These are phyloP conservation scores for Arthromyces matolae DNA, from an alignment of 768 basidiomycete genomes.

Conservation along the genomic window DNA sequence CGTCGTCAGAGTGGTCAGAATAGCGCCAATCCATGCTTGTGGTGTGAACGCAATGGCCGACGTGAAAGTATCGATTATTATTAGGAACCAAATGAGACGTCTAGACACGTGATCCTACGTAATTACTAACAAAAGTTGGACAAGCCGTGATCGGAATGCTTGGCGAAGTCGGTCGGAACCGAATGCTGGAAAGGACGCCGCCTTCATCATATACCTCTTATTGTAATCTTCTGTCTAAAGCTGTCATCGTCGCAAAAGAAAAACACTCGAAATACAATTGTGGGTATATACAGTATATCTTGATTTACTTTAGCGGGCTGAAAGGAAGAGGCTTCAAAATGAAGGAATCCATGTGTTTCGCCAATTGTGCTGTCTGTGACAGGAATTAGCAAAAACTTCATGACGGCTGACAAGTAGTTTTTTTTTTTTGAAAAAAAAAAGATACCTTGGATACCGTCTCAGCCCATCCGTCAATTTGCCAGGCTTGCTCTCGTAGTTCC, in stretches of 20 bases:
- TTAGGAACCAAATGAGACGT: slow-evolving; percentile 9
- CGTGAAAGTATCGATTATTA: slow-evolving; percentile 16
- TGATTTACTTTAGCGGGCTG: slow-evolving; percentile 73
- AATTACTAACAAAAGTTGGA: slow-evolving; percentile 8
- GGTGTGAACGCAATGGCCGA: slow-evolving; percentile 14
- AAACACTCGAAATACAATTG: slow-evolving; percentile 4
- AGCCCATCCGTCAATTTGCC: slow-evolving; percentile 94
- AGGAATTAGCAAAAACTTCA: slow-evolving; percentile 10
- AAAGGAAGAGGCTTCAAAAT: slow-evolving; percentile 78
- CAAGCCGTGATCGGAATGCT: slow-evolving; percentile 6
- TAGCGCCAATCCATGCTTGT: slow-evolving; percentile 52
- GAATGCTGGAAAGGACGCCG: too few relatives aligned
- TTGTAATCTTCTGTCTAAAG: not conserved
- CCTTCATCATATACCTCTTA: too few relatives aligned
- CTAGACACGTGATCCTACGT: slow-evolving; percentile 27
- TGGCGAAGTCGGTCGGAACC: not conserved
- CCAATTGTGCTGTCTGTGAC: slow-evolving; percentile 82
- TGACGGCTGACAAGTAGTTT: slow-evolving; percentile 5
- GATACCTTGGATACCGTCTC: slow-evolving; percentile 88
- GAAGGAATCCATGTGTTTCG: slow-evolving; percentile 82
- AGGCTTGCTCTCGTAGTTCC: slow-evolving; percentile 82
- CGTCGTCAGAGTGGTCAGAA: slow-evolving; percentile 61
- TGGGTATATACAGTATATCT: slow-evolving; percentile 3
- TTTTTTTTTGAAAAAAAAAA: not conserved
- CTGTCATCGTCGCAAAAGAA: not conserved